Conservation (phyloP, 768 basidiomycete genomes). For the Russula vinacea region DNA sequence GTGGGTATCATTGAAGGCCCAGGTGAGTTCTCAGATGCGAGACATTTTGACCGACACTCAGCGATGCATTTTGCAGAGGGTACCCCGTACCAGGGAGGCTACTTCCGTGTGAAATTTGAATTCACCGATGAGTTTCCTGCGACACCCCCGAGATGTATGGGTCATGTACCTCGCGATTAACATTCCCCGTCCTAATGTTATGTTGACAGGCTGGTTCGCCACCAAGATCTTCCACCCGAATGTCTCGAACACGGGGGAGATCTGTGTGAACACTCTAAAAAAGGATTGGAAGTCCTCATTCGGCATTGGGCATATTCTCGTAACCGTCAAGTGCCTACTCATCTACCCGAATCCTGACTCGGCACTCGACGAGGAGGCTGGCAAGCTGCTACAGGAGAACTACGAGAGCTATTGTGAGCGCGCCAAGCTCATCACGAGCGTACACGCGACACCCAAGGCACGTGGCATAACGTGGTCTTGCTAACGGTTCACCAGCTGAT, state of each 20-base stretch:
- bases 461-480: conserved; percentile 30
- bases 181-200: background rate
- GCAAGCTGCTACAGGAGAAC: conserved; percentile 84
- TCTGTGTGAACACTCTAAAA: conserved; percentile 96
- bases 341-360: conserved; percentile 98
- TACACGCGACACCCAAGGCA: conserved; percentile 82
- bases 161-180: conserved; percentile 7
- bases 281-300: conserved; percentile 94
- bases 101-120: conserved; percentile 73
- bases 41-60: background rate
- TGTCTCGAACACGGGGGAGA: conserved; percentile 84
- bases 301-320: conserved; percentile 86
- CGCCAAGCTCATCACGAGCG: conserved; percentile 83
- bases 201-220: conserved; percentile 67
- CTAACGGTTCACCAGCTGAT: background rate
- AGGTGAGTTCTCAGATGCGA: conserved; percentile 51
- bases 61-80: conserved; percentile 43
- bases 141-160: conserved; percentile 87
- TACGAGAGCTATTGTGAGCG: conserved; percentile 85
- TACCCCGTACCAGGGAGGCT: conserved; percentile 70
- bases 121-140: conserved; percentile 95
- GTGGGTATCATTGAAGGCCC: conserved; percentile 89
- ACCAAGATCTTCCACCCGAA: conserved; percentile 99
- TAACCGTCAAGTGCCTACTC: conserved; percentile 91
- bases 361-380: conserved; percentile 93